Evolutionary conservation across 2,329 filamentous ascomycete genomes (phyloP).

Genomic region (Drechslera avenae): DNA sequence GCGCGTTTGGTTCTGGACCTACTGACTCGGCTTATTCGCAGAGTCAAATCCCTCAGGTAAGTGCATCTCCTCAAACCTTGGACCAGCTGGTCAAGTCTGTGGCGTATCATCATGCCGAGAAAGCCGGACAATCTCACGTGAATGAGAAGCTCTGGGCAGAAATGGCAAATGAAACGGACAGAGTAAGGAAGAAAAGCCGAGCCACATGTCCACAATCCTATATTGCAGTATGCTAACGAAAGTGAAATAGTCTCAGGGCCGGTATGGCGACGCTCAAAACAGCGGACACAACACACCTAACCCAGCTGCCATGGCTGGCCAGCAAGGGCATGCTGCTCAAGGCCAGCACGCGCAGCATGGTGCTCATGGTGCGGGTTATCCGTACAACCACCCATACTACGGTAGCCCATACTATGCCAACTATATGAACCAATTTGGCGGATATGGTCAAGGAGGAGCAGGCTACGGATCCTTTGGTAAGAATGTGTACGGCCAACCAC

Average conservation of each 20-base stretch:
- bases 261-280: constrained; percentile 76
- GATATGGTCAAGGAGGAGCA: constrained; percentile 55
- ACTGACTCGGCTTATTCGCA: constrained; percentile 67
- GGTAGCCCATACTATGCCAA: constrained; percentile 65
- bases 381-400: constrained; percentile 65
- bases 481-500: constrained; percentile 67
- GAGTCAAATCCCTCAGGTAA: constrained; percentile 64
- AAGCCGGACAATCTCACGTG: constrained; percentile 2
- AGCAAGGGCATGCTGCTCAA: constrained; percentile 58
- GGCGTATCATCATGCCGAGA: constrained; percentile 6
- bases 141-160: constrained; percentile 9
- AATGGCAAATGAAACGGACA: constrained; percentile 4
- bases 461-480: constrained; percentile 60
- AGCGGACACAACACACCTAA: constrained; percentile 92
- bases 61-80: constrained; percentile 15
- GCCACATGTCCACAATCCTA: neutral
- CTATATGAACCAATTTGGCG: constrained; percentile 68
- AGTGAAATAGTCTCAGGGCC: constrained; percentile 62
- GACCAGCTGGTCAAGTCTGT: constrained; percentile 2
- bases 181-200: constrained; percentile 12
- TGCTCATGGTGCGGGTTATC: constrained; percentile 46
- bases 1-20: constrained; percentile 70
- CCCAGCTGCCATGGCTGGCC: constrained; percentile 67
- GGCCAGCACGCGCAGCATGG: constrained; percentile 54
- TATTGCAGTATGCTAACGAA: constrained; percentile 20